Base-by-base conservation (phyloP, 192 early-diverging fungal species). In the Entomortierella chlamydospora region DNA sequence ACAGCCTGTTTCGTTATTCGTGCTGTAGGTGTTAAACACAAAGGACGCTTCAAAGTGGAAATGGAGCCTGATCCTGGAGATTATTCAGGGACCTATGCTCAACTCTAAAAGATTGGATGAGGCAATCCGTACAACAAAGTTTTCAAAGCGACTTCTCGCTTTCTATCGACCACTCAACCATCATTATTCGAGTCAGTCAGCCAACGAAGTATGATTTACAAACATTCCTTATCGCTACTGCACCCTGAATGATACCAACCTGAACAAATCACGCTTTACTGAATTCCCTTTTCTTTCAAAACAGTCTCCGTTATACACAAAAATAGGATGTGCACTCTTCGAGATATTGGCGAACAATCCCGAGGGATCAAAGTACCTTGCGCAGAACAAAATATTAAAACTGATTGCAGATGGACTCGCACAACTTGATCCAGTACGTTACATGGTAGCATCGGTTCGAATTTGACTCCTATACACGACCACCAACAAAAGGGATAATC, bases 21-120 rank as follows among this genome's bases (percentile, higher is more conserved):
- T 54, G 26, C 10, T 18, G 4, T 82, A 90, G 88, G 89, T 93
- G 20, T 39, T 94, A 10, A 87, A 71, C 51, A 84, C 88, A 10
- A 94, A 93, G 58, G 94, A 96, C 23, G 87, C 85, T 66, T 80
- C 88, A 17, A 91, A 92, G 64, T 96, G 95, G 95, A 85, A 86
- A 23, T 96, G 91, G 93, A 90, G 93, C 33, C 83, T 81, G 26
- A 89, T 94, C 25, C 70, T 87, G 61, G 93, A 94, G 57, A 81
- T 95, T 20, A 81, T 96, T 15, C 90, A 93, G 52, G 93, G 95
- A 6, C 93, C 94, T 2, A 82, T 95, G 56, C 77, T 89, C 12
- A 93, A 91, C 64, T 88, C 90, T 11, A 80, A 87, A 50, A 82
- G 95, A 31, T 62, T 95, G 23, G 95, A 96, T 23, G 95, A 96